Conservation (phyloP, 352 stramenopile genomes). For the Globisporangium viniferum region DNA sequence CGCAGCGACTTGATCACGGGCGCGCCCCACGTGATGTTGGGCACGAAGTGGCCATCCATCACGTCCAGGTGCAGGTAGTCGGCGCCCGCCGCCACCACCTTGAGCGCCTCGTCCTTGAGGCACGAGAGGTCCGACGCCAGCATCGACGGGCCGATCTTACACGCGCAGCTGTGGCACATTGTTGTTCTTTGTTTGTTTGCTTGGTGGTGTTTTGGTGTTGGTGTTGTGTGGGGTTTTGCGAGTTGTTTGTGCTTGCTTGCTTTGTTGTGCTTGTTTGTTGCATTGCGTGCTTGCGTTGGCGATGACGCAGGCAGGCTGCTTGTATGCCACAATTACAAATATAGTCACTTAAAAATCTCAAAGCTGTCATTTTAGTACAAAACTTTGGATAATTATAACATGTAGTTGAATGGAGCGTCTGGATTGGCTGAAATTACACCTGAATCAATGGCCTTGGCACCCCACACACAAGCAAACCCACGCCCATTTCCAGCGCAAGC, state of each 20-base stretch:
- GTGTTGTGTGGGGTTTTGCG: not conserved
- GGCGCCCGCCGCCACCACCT: conserved; percentile 88
- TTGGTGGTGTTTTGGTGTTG: not conserved
- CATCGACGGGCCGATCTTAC: conserved; percentile 92
- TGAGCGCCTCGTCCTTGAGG: conserved; percentile 89
- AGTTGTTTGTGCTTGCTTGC: not conserved
- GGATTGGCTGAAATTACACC: conserved; percentile 9
- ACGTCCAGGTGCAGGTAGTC: conserved; percentile 98
- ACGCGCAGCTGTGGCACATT: conserved; percentile 81
- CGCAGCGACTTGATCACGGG: conserved; percentile 94
- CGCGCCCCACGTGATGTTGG: conserved; percentile 95
- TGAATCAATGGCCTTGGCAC: conserved; percentile 15
- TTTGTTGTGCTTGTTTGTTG: not conserved
- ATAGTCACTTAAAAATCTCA: not conserved
- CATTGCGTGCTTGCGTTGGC: not conserved
- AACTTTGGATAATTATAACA: not conserved
- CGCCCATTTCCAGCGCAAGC: not conserved
- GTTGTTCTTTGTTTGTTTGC: not conserved
- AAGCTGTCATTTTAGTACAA: not conserved
- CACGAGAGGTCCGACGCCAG: conserved; percentile 93
- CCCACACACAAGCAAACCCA: not conserved
- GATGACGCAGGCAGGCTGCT: not conserved
- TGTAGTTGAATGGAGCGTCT: not conserved
- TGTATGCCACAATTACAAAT: not conserved
- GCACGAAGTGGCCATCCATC: conserved; percentile 99